Conservation (phyloP, 768 basidiomycete species). For the Phlebiopsis gigantea region DNA sequence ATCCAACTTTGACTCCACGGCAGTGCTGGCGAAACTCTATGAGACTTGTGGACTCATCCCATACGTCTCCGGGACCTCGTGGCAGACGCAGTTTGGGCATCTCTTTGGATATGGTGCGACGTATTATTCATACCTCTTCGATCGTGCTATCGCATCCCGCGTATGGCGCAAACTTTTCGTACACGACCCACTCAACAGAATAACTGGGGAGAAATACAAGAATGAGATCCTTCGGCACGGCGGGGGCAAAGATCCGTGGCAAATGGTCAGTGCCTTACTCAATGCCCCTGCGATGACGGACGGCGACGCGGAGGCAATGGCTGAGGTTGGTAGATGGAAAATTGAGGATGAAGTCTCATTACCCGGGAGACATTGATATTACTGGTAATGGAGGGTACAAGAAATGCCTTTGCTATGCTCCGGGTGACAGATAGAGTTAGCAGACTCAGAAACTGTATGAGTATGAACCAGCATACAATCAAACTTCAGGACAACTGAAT, state of each 20-base stretch:
- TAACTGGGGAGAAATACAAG: conserved; percentile 79
- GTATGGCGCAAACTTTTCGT: conserved; percentile 80
- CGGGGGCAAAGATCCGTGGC: conserved; percentile 92
- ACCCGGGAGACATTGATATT: conserved; percentile 49
- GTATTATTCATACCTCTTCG: conserved; percentile 97
- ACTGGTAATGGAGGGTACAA: too few relatives aligned
- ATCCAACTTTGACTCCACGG: conserved; percentile 68
- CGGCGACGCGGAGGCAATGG: conserved; percentile 84
- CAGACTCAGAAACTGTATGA: too few relatives aligned
- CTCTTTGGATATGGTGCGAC: conserved; percentile 95
- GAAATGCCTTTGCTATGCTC: too few relatives aligned
- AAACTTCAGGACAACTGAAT: neutral
- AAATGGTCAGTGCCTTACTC: conserved; percentile 76
- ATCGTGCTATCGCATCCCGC: conserved; percentile 91
- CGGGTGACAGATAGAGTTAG: too few relatives aligned
- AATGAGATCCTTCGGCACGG: conserved; percentile 71
- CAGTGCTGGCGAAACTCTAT: conserved; percentile 53
- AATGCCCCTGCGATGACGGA: conserved; percentile 53
- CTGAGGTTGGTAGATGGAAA: conserved; percentile 84
- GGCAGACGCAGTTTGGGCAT: conserved; percentile 96
- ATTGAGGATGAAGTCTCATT: conserved; percentile 69
- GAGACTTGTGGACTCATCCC: conserved; percentile 75
- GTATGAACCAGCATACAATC: neutral
- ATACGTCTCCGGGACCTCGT: conserved; percentile 78
- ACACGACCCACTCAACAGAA: conserved; percentile 59